A percentile compares a stretch with the other conserved stretches of the same genome.
Evolutionary conservation across 176 grass and related monocot genomes (phyloP).

Genomic region (Musa troglodytarum): DNA sequence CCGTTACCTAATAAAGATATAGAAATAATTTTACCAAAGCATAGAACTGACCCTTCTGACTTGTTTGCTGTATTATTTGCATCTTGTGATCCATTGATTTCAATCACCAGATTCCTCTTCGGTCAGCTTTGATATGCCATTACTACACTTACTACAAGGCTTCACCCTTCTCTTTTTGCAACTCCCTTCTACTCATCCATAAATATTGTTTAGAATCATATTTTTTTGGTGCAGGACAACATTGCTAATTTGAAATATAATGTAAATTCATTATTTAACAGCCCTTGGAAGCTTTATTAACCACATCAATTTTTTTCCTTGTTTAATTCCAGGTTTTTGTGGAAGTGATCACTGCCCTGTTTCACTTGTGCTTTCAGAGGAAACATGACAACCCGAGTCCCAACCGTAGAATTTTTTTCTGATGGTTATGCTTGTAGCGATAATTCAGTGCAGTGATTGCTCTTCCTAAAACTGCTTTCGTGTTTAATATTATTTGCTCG

Average conservation of each 20-base stretch:
- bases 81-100: neutral
- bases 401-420: no score
- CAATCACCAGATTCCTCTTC: neutral
- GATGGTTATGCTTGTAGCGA: no score
- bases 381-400: conserved; percentile 12
- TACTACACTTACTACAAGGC: neutral
- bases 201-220: no score
- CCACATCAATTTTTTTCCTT: neutral
- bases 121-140: neutral
- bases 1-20: neutral
- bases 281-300: neutral
- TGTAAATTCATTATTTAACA: neutral
- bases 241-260: no score
- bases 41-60: neutral
- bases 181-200: neutral
- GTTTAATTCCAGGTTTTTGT: conserved; percentile 30
- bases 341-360: conserved; percentile 53
- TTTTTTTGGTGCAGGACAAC: no score
- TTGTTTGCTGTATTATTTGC: neutral
- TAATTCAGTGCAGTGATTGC: no score
- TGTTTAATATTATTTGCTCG: no score
- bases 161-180: neutral
- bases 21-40: neutral
- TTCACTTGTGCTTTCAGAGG: conserved; percentile 32
- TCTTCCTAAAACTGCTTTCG: no score